Conservation (phyloP, 2,329 filamentous ascomycete genomes). For the Scorias spongiosa region DNA sequence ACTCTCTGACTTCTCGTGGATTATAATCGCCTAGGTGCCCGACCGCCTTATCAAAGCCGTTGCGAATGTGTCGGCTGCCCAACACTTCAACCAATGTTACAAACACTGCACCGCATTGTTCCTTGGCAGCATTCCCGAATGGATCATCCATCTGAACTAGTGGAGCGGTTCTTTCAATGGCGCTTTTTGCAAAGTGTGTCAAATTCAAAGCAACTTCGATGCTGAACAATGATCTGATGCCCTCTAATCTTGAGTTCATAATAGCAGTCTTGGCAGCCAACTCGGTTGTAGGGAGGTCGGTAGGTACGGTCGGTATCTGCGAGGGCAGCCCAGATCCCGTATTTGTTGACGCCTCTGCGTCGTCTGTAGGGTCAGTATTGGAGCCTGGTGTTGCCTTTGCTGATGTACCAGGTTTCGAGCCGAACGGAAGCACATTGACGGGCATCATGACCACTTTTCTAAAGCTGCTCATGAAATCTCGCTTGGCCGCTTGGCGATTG, state of each 20-base stretch:
- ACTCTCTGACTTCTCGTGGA: slow-evolving; percentile 63
- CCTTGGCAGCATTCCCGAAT: slow-evolving; percentile 60
- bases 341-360: slow-evolving; percentile 1
- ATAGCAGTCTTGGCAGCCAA: slow-evolving; percentile 93
- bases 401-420: slow-evolving; percentile 21
- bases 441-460: slow-evolving; percentile 99
- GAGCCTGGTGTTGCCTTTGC: slow-evolving; percentile 5
- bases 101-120: slow-evolving; percentile 84
- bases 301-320: slow-evolving; percentile 16
- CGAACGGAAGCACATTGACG: slow-evolving; percentile 71
- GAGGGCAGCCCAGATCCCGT: slow-evolving; percentile 3
- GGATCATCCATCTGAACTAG: slow-evolving; percentile 71
- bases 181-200: slow-evolving; percentile 76
- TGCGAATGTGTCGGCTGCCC: slow-evolving; percentile 72
- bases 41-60: slow-evolving; percentile 88
- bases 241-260: slow-evolving; percentile 87
- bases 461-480: slow-evolving; percentile 90
- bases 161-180: slow-evolving; percentile 68
- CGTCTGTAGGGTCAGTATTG: background rate
- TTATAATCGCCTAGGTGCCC: slow-evolving; percentile 83
- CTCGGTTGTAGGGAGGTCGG: slow-evolving; percentile 71
- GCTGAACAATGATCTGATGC: slow-evolving; percentile 87
- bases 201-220: slow-evolving; percentile 86
- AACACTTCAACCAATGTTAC: slow-evolving; percentile 69
- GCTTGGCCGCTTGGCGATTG: slow-evolving; percentile 87